Conservation (phyloP, 306 rosid species). For the Prinsepia uniflora region DNA sequence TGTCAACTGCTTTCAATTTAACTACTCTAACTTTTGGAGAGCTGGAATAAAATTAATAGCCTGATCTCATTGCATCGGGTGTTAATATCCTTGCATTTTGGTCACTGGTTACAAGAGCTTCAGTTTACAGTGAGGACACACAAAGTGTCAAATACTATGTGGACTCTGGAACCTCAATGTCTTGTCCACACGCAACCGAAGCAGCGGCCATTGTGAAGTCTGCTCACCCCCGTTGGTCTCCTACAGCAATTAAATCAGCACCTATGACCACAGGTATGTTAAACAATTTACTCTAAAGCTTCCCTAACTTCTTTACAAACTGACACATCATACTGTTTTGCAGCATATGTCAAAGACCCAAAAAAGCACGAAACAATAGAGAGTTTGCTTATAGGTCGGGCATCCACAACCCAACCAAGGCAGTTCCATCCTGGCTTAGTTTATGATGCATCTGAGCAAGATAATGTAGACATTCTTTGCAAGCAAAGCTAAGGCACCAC, state of each 20-base stretch:
- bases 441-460: conserved; percentile 14
- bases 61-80: conserved; percentile 27
- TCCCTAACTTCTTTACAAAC: background rate
- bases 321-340: background rate
- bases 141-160: conserved; percentile 11
- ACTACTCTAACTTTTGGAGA: conserved; percentile 1
- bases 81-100: conserved; percentile 23
- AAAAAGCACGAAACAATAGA: background rate
- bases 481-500: conserved; percentile 33
- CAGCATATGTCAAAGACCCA: conserved; percentile 22
- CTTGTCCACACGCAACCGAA: conserved; percentile 31
- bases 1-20: background rate
- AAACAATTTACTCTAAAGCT: background rate
- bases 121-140: background rate
- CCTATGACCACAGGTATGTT: conserved; percentile 31
- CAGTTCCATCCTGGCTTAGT: conserved; percentile 31
- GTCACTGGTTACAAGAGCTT: conserved; percentile 8
- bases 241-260: conserved; percentile 41
- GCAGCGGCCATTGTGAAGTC: conserved; percentile 36
- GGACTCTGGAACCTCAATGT: conserved; percentile 28
- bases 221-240: conserved; percentile 33
- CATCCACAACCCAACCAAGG: conserved; percentile 28
- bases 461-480: conserved; percentile 24
- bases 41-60: conserved; percentile 7
- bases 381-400: conserved; percentile 31